Percentiles rank a stretch among this genome's conserved stretches.
Conservation (phyloP, 805 yeast species). For the Torulaspora microellipsoides region DNA sequence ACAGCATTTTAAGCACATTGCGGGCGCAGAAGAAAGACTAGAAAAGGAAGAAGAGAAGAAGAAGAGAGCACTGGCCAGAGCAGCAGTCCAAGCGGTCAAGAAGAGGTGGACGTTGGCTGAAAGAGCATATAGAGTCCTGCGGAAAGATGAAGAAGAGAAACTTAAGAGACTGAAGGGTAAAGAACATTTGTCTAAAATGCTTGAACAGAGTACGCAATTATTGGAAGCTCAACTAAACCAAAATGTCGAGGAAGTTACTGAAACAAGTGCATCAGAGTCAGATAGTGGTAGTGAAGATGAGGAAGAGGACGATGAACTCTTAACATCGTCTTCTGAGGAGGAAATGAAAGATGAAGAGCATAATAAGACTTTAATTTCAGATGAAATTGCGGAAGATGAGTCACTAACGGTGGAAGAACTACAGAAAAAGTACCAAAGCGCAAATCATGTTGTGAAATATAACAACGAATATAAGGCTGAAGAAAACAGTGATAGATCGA, state of each 20-base stretch:
- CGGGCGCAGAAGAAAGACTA: slow-evolving; percentile 84
- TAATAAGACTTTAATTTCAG: slow-evolving; percentile 27
- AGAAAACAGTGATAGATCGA: too few relatives aligned
- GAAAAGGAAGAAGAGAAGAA: slow-evolving; percentile 70
- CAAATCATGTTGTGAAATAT: too few relatives aligned
- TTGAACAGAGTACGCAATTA: slow-evolving; percentile 86
- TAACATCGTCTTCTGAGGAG: slow-evolving; percentile 15
- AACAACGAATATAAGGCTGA: too few relatives aligned
- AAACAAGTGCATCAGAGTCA: slow-evolving; percentile 4
- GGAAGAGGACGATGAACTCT: slow-evolving; percentile 15
- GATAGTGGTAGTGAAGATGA: slow-evolving; percentile 17
- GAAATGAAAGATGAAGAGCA: slow-evolving; percentile 18
- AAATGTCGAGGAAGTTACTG: slow-evolving; percentile 26
- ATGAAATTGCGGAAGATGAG: slow-evolving; percentile 11
- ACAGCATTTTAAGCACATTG: slow-evolving; percentile 75
- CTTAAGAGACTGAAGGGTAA: slow-evolving; percentile 76
- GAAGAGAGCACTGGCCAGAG: slow-evolving; percentile 65
- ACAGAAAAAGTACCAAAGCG: slow-evolving; percentile 36
- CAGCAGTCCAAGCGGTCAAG: slow-evolving; percentile 77
- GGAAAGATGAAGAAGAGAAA: slow-evolving; percentile 74
- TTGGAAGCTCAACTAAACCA: slow-evolving; percentile 75
- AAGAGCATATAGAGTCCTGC: slow-evolving; percentile 68
- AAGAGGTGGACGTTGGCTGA: slow-evolving; percentile 89
- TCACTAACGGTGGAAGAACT: slow-evolving; percentile 43
- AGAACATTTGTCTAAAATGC: slow-evolving; percentile 78